These are phyloP conservation scores for Moesziomyces sp. DNA, from an alignment of 1,284 basidiomycete species.

Conservation along the genomic window DNA sequence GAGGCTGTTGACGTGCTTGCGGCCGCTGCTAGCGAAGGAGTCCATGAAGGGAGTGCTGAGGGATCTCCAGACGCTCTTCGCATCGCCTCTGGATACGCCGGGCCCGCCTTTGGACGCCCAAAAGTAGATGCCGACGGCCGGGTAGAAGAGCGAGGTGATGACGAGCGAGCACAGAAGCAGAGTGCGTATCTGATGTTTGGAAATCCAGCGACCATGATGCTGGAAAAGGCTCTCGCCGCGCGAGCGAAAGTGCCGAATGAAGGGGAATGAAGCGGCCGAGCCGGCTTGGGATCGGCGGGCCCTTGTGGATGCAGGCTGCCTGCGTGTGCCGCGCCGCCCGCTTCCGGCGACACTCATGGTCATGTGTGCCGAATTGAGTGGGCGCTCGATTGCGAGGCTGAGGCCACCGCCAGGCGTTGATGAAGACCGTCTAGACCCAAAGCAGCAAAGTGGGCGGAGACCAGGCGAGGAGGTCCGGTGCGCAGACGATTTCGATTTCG, in stretches of 20 bases:
- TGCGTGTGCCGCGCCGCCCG: conserved; percentile 15
- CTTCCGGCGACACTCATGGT: conserved; percentile 11
- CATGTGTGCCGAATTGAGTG: conserved; percentile 22
- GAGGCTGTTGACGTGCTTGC: conserved; percentile 59
- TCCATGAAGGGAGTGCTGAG: conserved; percentile 62
- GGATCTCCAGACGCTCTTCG: conserved; percentile 58
- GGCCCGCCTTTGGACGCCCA: conserved; percentile 63
- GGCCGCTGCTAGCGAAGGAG: conserved; percentile 55
- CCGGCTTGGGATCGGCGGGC: conserved; percentile 27
- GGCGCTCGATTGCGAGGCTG: neutral
- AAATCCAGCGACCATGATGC: conserved; percentile 59
- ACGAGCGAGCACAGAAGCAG: conserved; percentile 92
- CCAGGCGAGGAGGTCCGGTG: too few species aligned
- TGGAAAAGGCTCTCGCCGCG: conserved; percentile 41
- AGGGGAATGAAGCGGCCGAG: conserved; percentile 28
- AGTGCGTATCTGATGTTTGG: conserved; percentile 84
- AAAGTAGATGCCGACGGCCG: conserved; percentile 66
- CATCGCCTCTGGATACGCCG: conserved; percentile 56
- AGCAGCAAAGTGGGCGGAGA: neutral
- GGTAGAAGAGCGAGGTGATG: conserved; percentile 89
- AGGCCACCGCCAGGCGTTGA: neutral
- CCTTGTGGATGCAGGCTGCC: conserved; percentile 14
- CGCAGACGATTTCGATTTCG: too few species aligned
- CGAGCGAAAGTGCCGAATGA: conserved; percentile 26
- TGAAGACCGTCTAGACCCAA: neutral